A percentile compares a stretch with the other conserved stretches of the same genome.
Conservation (phyloP, 805 yeast species). For the Hanseniaspora guilliermondii region DNA sequence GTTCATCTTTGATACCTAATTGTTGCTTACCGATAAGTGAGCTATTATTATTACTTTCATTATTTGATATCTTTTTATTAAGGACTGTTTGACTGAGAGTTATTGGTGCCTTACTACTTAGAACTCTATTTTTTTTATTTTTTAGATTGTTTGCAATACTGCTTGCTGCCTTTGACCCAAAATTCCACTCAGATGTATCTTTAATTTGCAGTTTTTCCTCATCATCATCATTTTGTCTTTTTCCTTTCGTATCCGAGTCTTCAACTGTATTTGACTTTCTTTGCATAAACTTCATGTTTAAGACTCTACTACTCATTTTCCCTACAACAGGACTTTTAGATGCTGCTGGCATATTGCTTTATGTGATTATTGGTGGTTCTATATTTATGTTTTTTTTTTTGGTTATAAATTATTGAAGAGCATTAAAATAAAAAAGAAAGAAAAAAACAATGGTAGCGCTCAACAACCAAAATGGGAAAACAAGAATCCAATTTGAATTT, state of each 20-base stretch:
- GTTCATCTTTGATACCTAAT: constrained; percentile 20
- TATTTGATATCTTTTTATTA: constrained; percentile 16
- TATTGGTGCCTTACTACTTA: constrained; percentile 8
- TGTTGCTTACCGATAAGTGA: constrained; percentile 23
- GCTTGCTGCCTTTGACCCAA: constrained; percentile 31
- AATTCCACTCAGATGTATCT: constrained; percentile 32
- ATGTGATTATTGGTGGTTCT: not conserved
- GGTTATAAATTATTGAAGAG: too few relatives aligned
- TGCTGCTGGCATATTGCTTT: constrained; percentile 16
- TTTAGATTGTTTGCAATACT: constrained; percentile 26
- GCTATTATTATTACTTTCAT: constrained; percentile 18
- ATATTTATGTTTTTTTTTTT: too few relatives aligned
- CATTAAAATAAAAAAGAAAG: too few relatives aligned
- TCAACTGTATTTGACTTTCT: constrained; percentile 26
- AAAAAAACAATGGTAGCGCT: not conserved
- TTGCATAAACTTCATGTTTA: constrained; percentile 73
- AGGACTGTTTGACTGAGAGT: constrained; percentile 26
- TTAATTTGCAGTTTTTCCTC: constrained; percentile 28
- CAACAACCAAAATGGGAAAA: not conserved
- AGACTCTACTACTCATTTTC: constrained; percentile 51
- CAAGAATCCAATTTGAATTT: not conserved
- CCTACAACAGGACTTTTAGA: constrained; percentile 21
- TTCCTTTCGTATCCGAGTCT: constrained; percentile 22
- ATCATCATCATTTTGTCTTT: constrained; percentile 27
- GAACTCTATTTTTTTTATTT: constrained; percentile 12